Evolutionary conservation across 2,329 filamentous ascomycete species (phyloP), one percentile per base, ranked within the genome.

Genomic region (Fusarium vanettenii): DNA sequence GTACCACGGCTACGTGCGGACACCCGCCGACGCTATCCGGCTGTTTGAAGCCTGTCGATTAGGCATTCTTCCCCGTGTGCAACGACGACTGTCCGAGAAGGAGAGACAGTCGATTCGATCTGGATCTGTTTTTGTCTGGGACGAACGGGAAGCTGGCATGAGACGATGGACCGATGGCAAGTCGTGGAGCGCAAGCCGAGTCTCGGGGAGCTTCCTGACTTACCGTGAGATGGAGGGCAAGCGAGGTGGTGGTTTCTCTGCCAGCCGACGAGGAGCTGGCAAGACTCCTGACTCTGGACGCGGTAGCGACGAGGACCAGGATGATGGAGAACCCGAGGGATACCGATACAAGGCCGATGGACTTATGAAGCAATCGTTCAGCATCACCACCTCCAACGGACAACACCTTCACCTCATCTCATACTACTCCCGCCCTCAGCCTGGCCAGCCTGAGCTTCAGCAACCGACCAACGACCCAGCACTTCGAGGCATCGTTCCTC

Each of bases 151-250:
- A 86, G 97, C 97, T 13, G 97, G 97, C 76, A 99, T 99, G 97
- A 90, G 97, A 80, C 89, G 97, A 83, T 99, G 97, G 97, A 99
- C 97, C 1, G 97, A 99, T 79, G 97, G 97, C 66, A 99, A 99
- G 84, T 98, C 96, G 39, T 99, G 97, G 97, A 98, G 96, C 81
- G 97, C 97, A 37, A 98, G 96, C 85, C 91, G 97, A 72, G 97
- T 99, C 1, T 98, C 96, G 0, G 97, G 97, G 61, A 98, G 97
- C 86, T 99, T 99, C 82, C 85, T 99, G 70, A 98, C 97, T 9
- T 99, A 99, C 81, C 90, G 97, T 43, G 97, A 99, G 82, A 99
- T 99, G 97, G 97, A 99, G 84, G 97, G 97, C 83, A 98, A 98
- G 88, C 90, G 97, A 72, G 95, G 95, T 64, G 94, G 94, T 69